Percentiles rank a stretch among this genome's conserved stretches.
These are phyloP conservation scores for Kazachstania kunashirensis DNA, from an alignment of 805 yeast genomes.

Conservation along the genomic window DNA sequence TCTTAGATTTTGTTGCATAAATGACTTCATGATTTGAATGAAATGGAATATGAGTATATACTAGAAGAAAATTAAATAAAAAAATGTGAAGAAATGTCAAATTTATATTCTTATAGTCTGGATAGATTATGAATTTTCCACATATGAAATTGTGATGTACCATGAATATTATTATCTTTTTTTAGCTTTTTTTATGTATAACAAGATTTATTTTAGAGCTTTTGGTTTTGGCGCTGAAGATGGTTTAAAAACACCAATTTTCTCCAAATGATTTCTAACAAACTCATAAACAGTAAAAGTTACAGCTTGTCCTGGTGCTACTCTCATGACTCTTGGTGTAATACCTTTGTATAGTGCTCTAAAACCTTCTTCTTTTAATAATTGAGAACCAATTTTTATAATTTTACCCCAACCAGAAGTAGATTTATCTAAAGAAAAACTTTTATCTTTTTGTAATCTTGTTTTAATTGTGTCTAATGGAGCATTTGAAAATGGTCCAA, in stretches of 20 bases:
- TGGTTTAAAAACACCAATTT: slow-evolving; percentile 16
- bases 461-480: slow-evolving; percentile 97
- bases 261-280: slow-evolving; percentile 58
- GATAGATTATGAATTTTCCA: too few species aligned
- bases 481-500: slow-evolving; percentile 95
- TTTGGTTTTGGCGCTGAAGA: slow-evolving; percentile 5
- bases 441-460: slow-evolving; percentile 85
- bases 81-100: too few species aligned
- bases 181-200: too few species aligned
- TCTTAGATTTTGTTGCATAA: too few species aligned
- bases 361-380: slow-evolving; percentile 82
- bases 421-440: slow-evolving; percentile 35
- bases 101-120: too few species aligned
- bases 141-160: too few species aligned
- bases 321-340: slow-evolving; percentile 98
- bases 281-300: slow-evolving; percentile 94
- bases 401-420: slow-evolving; percentile 66
- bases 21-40: too few species aligned
- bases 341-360: slow-evolving; percentile 91
- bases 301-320: slow-evolving; percentile 98
- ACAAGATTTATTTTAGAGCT: slow-evolving; percentile 4
- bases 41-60: too few species aligned
- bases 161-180: too few species aligned
- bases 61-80: too few species aligned
- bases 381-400: slow-evolving; percentile 65